phyloP scores from a whole-genome alignment of 805 yeast genomes.

The Kodamaea laetipori region DNA sequence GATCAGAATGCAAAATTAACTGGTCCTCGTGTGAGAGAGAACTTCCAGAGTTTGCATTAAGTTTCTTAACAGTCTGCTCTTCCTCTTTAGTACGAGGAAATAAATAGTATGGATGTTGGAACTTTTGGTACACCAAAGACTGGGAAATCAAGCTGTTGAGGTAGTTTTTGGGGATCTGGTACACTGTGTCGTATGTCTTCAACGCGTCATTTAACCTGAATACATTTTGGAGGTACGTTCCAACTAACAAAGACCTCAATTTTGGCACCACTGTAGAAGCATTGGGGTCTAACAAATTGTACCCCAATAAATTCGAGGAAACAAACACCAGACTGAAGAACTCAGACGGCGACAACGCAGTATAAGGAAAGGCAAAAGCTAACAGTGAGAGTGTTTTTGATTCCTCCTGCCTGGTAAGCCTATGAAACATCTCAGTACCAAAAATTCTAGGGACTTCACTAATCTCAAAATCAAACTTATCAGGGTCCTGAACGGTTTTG shows the following conservation, averaged over 20 bases:
- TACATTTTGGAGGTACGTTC: conserved; percentile 6
- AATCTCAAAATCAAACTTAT: conserved; percentile 14
- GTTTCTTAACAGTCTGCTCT: conserved; percentile 4
- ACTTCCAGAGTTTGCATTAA: background rate
- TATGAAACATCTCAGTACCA: conserved; percentile 16
- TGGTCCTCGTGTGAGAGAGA: background rate
- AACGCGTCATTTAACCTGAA: conserved; percentile 10
- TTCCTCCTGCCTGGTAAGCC: conserved; percentile 30
- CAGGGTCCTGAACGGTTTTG: background rate
- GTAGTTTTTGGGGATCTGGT: conserved; percentile 24
- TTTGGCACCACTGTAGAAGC: background rate
- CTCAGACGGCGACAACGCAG: background rate
- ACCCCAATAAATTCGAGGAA: conserved; percentile 8
- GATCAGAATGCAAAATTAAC: conserved; percentile 8
- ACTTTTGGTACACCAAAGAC: conserved; percentile 24
- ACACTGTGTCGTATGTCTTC: conserved; percentile 11
- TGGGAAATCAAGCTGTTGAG: conserved; percentile 26
- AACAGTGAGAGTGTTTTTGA: conserved; percentile 14
- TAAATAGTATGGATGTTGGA: conserved; percentile 29
- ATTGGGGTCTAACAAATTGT: conserved; percentile 13
- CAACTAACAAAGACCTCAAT: background rate
- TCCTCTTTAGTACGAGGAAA: conserved; percentile 26
- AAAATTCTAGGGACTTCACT: conserved; percentile 13
- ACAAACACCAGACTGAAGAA: background rate
- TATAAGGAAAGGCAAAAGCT: conserved; percentile 1